These are phyloP conservation scores for Cladosporium sp. DNA, from an alignment of 2,329 filamentous ascomycete species.

Conservation along the genomic window DNA sequence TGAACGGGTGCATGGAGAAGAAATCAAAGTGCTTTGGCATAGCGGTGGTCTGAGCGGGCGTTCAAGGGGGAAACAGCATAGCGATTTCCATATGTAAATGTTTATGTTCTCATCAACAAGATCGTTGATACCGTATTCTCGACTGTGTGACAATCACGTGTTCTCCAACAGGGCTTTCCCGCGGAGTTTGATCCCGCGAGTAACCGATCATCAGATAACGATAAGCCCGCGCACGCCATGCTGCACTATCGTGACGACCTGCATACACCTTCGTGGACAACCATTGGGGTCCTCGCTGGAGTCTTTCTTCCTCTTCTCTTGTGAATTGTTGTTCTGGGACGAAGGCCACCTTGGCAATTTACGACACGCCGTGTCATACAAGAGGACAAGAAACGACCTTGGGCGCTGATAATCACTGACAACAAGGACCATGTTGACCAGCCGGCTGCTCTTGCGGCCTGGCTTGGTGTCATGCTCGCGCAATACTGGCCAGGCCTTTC, in stretches of 20 bases:
- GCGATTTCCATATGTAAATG: background rate
- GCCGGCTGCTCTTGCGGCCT: conserved; percentile 15
- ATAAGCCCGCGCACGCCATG: conserved; percentile 8
- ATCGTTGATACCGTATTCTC: too few relatives aligned
- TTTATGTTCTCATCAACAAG: too few relatives aligned
- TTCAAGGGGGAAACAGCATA: background rate
- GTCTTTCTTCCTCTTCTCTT: background rate
- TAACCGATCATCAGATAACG: conserved; percentile 3
- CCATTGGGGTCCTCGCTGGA: background rate
- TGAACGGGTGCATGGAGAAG: background rate
- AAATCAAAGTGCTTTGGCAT: background rate
- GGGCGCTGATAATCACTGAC: too few relatives aligned
- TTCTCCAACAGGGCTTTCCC: background rate
- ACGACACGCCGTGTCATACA: background rate
- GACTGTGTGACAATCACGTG: background rate
- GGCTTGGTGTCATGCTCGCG: conserved; percentile 12
- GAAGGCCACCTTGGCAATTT: background rate
- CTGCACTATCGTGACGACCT: background rate
- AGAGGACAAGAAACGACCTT: too few relatives aligned
- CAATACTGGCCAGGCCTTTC: background rate
- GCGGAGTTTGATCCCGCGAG: background rate
- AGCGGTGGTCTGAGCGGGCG: conserved; percentile 2
- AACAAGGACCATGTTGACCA: conserved; percentile 6
- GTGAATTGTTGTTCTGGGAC: too few relatives aligned
- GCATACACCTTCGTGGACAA: background rate